A percentile compares a stretch with the other conserved stretches of the same genome.
phyloP scores from a whole-genome alignment of 176 grass and related monocot species.

The Hordeum vulgare region DNA sequence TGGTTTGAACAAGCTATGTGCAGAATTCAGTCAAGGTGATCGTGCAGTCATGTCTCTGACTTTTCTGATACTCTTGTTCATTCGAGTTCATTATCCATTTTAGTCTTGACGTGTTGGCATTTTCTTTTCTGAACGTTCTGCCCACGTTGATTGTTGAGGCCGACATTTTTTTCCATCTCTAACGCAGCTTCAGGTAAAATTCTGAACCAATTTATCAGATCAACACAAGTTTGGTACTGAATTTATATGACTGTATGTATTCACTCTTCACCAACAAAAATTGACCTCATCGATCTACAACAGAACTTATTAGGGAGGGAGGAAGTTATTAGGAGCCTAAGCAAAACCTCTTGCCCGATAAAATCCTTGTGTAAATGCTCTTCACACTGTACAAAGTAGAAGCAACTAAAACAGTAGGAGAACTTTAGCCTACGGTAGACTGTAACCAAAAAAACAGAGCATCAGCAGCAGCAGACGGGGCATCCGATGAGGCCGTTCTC shows the following conservation, averaged over 20 bases:
- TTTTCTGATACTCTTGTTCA: not conserved
- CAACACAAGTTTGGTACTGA: not conserved
- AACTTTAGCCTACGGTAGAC: not conserved
- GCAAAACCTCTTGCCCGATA: not conserved
- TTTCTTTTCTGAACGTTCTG: not conserved
- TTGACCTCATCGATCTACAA: not conserved
- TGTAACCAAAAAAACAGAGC: not conserved
- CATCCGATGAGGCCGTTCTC: constrained; percentile 75
- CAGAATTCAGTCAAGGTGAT: constrained; percentile 1
- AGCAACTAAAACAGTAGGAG: not conserved
- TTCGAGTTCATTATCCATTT: not conserved
- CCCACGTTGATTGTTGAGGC: not conserved
- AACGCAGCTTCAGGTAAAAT: not conserved
- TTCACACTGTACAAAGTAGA: constrained; percentile 41
- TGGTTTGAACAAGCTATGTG: constrained; percentile 12
- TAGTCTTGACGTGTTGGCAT: not conserved
- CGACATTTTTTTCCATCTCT: not conserved
- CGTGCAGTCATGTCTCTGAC: constrained; percentile 23
- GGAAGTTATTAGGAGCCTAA: not conserved
- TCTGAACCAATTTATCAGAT: not conserved
- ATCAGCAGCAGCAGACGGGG: constrained; percentile 53
- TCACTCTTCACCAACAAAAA: not conserved
- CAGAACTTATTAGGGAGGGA: not conserved
- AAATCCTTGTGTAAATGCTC: constrained; percentile 11
- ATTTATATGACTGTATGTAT: not conserved